A percentile compares a stretch with the other conserved stretches of the same genome.
These are phyloP conservation scores for Chrysanthemum makinoi DNA, from an alignment of 129 eudicot species.

Conservation along the genomic window DNA sequence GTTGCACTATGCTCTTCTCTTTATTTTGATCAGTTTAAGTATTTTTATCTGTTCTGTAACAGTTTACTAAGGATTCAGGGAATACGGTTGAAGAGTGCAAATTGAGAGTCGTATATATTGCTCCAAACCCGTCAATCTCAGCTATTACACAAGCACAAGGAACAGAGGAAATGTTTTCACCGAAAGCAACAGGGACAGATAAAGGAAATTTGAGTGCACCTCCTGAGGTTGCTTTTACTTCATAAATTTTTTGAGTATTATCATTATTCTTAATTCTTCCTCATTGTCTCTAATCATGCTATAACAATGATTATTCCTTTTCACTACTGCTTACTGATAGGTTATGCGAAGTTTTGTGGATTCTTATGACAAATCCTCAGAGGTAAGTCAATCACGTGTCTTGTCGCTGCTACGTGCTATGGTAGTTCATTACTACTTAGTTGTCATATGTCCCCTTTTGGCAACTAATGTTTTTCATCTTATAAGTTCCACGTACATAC, in stretches of 20 bases:
- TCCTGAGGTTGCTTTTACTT: conserved; percentile 38
- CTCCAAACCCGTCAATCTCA: conserved; percentile 54
- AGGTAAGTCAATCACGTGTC: conserved; percentile 31
- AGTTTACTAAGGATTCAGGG: conserved; percentile 80
- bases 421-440: background rate
- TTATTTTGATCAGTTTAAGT: conserved; percentile 3
- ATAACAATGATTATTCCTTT: background rate
- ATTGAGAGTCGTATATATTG: conserved; percentile 70
- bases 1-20: background rate
- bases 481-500: background rate
- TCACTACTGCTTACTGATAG: conserved; percentile 28
- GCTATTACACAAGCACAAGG: conserved; percentile 72
- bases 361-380: conserved; percentile 52
- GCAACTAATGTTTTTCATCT: background rate
- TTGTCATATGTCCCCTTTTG: background rate
- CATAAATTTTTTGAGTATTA: background rate
- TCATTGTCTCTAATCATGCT: conserved; percentile 2
- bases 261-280: background rate
- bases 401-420: background rate
- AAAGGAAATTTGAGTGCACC: conserved; percentile 41
- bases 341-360: conserved; percentile 44
- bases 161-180: conserved; percentile 64
- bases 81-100: conserved; percentile 76
- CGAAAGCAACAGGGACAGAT: conserved; percentile 35
- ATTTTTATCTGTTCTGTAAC: conserved; percentile 20